Percentiles rank a stretch among this genome's conserved stretches.
Conservation (phyloP, 305 asterid genomes). For the Fraxinus latifolia region DNA sequence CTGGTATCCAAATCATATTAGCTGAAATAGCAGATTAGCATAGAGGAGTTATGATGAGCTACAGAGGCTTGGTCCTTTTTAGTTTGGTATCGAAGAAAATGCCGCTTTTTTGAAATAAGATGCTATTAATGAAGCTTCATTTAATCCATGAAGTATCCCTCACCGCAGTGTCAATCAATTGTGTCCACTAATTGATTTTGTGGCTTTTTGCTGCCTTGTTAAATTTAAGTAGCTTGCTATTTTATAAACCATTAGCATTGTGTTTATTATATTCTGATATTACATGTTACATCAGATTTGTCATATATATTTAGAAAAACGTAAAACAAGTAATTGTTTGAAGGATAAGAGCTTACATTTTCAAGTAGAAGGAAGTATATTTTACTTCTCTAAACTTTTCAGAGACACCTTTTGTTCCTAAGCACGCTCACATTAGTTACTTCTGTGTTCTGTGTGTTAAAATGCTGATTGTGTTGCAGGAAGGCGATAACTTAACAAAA, state of each 20-base stretch:
- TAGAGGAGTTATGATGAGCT: background rate
- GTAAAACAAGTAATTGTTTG: background rate
- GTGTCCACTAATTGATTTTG: background rate
- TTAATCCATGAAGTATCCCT: background rate
- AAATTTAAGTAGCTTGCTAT: background rate
- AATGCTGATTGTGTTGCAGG: constrained; percentile 46
- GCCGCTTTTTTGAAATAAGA: background rate
- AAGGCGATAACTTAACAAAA: constrained; percentile 64
- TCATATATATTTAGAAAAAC: background rate
- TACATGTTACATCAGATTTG: background rate
- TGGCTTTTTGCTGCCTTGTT: background rate
- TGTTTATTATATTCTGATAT: background rate
- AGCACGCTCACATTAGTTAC: background rate
- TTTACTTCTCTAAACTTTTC: background rate
- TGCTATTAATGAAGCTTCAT: background rate
- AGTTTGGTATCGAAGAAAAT: background rate
- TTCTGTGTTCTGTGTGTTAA: constrained; percentile 1
- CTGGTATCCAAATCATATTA: background rate
- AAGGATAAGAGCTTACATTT: background rate
- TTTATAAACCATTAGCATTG: background rate
- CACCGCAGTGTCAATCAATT: background rate
- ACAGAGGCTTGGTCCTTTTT: background rate
- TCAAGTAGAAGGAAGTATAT: background rate
- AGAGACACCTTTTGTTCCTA: background rate
- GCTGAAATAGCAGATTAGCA: background rate